Evolutionary conservation across 768 basidiomycete species (phyloP), one percentile per base, ranked within the genome.

Genomic region (Tulasnella calospora): DNA sequence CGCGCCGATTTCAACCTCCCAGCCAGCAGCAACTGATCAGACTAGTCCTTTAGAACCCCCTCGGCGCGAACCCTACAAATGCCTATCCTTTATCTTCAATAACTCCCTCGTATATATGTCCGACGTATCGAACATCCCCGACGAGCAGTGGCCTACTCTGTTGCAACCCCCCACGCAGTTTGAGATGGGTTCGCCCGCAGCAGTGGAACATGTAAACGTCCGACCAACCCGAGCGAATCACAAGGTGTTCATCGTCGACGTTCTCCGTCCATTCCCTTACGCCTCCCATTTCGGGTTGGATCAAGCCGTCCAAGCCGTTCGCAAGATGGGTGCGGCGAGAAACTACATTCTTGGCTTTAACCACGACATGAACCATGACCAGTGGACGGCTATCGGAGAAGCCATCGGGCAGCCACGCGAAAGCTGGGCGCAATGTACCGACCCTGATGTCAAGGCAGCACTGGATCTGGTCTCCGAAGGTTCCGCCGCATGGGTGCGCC

Each of bases 71-170:
- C 21, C 30, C 69, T 40, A 74, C 79, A 30, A 79, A 77, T 91
- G 89, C 82, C 88, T 91, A 81, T 92, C 91, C 38, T 94, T 94
- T 85, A 87, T 89, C 82, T 86, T 93, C 70, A 88, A 91, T 81
- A 85, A 91, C 46, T 84, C 88, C 40, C 84, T 96, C 70, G 86
- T 90, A 19, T 96, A 96, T 85, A 87, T 97, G 79, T 92, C 92
- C 36, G 96, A 98, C 83, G 92, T 92, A 57, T 94, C 92, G 12
- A 85, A 88, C 81, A 92, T 97, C 76, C 94, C 95, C 1, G 89
- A 92, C 10, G 87, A 89, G 46, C 88, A 90, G 55, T 94, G 92
- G 92, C 81, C 79, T 30, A 67, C 83, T 27, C 81, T 90, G 73
- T 84, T 91, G 74, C 30, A 79, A 79, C 55, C 77, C 73, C 38